phyloP scores from a whole-genome alignment of 1,284 basidiomycete genomes.

The Ganoderma leucocontextum region DNA sequence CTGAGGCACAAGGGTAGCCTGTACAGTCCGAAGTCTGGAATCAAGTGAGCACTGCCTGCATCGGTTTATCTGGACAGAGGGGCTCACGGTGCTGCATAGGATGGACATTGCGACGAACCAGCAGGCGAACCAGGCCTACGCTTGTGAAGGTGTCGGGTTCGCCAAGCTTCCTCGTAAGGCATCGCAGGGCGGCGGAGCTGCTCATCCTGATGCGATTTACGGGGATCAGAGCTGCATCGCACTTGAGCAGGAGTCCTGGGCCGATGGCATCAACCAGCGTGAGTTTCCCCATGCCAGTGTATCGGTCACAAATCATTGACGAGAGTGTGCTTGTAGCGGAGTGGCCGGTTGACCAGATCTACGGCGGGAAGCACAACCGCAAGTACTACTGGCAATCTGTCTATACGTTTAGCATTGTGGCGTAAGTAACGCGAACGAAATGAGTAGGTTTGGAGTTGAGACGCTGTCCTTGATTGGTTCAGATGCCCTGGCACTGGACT shows the following conservation, averaged over 20 bases:
- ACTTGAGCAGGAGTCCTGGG: conserved; percentile 7
- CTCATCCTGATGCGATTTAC: conserved; percentile 3
- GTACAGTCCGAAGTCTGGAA: conserved; percentile 5
- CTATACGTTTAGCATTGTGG: conserved; percentile 4
- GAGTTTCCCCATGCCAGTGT: neutral
- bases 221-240: conserved; percentile 7
- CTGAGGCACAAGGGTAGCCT: conserved; percentile 1
- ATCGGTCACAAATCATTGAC: neutral
- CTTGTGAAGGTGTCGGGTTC: conserved; percentile 1
- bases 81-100: neutral
- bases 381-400: conserved; percentile 9
- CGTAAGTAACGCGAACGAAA: neutral
- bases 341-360: conserved; percentile 8
- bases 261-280: conserved; percentile 7
- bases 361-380: conserved; percentile 4
- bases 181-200: conserved; percentile 5
- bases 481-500: neutral
- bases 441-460: neutral
- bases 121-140: conserved; percentile 6
- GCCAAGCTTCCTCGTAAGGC: conserved; percentile 6
- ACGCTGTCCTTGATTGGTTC: neutral
- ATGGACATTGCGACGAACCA: conserved; percentile 8
- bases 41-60: neutral
- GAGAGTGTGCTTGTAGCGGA: neutral
- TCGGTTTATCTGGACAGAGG: neutral